These are phyloP conservation scores for Chaetomiaceae sp. DNA, from an alignment of 2,329 filamentous ascomycete species.

Conservation along the genomic window DNA sequence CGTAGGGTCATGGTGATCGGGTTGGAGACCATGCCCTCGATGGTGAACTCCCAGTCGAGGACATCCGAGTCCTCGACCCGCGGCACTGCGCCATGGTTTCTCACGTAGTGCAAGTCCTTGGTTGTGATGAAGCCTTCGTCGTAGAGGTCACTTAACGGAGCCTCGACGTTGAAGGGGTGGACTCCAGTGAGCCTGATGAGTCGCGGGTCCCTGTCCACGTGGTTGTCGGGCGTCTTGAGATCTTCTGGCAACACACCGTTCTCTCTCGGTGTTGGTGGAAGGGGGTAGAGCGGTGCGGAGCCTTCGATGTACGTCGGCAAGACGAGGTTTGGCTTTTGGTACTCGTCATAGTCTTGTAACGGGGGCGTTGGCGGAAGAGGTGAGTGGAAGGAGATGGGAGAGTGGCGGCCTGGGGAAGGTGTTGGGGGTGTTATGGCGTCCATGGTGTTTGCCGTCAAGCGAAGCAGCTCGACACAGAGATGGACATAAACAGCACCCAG, in stretches of 20 bases:
- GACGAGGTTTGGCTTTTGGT: slow-evolving; percentile 1
- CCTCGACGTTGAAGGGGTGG: slow-evolving; percentile 88
- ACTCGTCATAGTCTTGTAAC: slow-evolving; percentile 12
- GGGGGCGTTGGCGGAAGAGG: slow-evolving; percentile 9
- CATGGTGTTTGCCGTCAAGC: slow-evolving; percentile 5
- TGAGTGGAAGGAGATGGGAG: background rate
- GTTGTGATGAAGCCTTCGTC: slow-evolving; percentile 80
- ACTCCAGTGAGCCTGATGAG: slow-evolving; percentile 82
- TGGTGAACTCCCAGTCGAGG: slow-evolving; percentile 72
- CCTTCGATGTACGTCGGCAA: background rate
- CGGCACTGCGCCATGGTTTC: slow-evolving; percentile 84
- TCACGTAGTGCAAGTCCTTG: slow-evolving; percentile 83
- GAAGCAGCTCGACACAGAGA: background rate
- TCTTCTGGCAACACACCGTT: slow-evolving; percentile 68
- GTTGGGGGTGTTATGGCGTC: slow-evolving; percentile 1
- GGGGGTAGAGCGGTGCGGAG: slow-evolving; percentile 44
- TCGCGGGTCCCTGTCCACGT: slow-evolving; percentile 74
- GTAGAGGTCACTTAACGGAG: slow-evolving; percentile 73
- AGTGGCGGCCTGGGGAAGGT: background rate
- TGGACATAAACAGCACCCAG: background rate
- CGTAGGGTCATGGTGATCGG: slow-evolving; percentile 67
- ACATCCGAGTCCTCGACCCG: slow-evolving; percentile 66
- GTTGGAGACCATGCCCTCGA: slow-evolving; percentile 78
- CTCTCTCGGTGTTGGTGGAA: slow-evolving; percentile 62
- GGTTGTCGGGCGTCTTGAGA: slow-evolving; percentile 74